Conservation (phyloP, 2,329 filamentous ascomycete species). For the Zymoseptoria crescenta region DNA sequence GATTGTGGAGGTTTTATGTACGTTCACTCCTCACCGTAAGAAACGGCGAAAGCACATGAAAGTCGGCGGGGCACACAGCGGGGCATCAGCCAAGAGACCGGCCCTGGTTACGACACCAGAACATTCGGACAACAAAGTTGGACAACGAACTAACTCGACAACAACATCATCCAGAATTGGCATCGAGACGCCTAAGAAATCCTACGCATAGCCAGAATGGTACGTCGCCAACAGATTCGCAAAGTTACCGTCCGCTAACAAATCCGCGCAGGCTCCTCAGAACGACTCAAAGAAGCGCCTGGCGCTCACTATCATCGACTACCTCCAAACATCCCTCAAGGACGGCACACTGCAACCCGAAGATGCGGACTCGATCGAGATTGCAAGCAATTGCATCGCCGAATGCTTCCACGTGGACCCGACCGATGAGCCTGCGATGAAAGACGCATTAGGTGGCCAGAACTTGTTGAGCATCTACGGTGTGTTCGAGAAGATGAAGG, state of each 20-base stretch:
- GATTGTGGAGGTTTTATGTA: background rate
- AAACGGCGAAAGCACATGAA: background rate
- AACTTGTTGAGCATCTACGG: constrained; percentile 85
- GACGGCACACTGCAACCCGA: constrained; percentile 85
- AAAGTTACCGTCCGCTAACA: constrained; percentile 5
- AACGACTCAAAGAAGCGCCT: constrained; percentile 67
- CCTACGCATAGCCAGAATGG: constrained; percentile 7
- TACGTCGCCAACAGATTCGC: background rate
- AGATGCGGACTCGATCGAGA: constrained; percentile 87
- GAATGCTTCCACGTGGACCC: constrained; percentile 94
- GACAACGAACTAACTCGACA: background rate
- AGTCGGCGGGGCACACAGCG: background rate
- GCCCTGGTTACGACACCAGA: background rate
- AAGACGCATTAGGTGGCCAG: constrained; percentile 74
- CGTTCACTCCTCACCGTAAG: background rate
- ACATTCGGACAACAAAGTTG: background rate
- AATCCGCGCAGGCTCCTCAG: constrained; percentile 24
- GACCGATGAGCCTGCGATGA: constrained; percentile 62
- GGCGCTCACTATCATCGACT: constrained; percentile 94
- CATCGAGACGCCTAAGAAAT: background rate
- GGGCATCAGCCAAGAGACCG: background rate
- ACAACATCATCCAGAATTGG: background rate
- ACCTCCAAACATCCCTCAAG: constrained; percentile 72
- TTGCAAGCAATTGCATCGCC: constrained; percentile 87
- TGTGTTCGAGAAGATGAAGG: constrained; percentile 92